Conservation (phyloP, 129 eudicot species). For the Artemisia annua region DNA sequence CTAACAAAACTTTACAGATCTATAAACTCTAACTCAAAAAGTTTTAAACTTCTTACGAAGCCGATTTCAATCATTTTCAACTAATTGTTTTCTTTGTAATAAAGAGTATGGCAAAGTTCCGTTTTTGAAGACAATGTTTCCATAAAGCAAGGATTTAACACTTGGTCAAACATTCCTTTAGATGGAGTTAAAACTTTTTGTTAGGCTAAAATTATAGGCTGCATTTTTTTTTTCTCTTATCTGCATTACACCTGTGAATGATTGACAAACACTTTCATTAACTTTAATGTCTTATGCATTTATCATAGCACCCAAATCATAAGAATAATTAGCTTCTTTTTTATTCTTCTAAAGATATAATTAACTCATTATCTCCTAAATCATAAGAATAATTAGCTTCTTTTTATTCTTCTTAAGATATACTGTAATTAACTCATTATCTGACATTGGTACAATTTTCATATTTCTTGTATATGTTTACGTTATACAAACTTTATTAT, state of each 20-base stretch:
- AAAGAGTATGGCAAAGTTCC: constrained; percentile 23
- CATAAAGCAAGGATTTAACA: constrained; percentile 34
- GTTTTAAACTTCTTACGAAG: not conserved
- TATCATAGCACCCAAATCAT: not conserved
- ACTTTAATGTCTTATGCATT: constrained; percentile 10
- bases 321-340: too few species aligned
- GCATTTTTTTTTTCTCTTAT: constrained; percentile 14
- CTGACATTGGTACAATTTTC: too few species aligned
- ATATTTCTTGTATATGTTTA: too few species aligned
- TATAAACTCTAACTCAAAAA: not conserved
- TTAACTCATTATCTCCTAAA: too few species aligned
- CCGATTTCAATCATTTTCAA: not conserved
- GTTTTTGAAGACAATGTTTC: constrained; percentile 13
- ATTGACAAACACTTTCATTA: constrained; percentile 28
- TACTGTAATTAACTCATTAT: too few species aligned
- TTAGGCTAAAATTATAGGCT: constrained; percentile 11
- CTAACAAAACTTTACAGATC: not conserved
- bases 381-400: too few species aligned
- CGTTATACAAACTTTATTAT: too few species aligned
- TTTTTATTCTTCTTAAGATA: too few species aligned
- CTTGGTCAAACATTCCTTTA: constrained; percentile 36
- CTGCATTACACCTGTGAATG: constrained; percentile 39
- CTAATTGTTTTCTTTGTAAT: not conserved
- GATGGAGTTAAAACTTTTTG: constrained; percentile 16
- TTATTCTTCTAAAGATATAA: too few species aligned